These are phyloP conservation scores for Dendrostoma leiphaemia DNA, from an alignment of 2,329 filamentous ascomycete genomes.

Conservation along the genomic window DNA sequence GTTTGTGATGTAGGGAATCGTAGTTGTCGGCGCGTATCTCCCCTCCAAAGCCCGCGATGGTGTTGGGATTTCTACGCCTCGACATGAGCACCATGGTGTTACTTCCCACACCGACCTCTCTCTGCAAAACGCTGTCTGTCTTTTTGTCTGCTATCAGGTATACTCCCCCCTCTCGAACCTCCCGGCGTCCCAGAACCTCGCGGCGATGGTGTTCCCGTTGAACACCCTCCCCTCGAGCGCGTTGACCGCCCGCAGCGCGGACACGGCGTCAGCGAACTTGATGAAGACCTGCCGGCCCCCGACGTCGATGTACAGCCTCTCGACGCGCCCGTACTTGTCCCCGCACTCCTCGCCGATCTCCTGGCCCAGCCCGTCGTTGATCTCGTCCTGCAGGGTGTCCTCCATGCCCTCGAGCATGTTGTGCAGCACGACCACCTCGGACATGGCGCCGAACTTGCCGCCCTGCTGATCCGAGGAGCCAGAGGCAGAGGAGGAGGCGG, in stretches of 20 bases:
- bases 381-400: conserved; percentile 72
- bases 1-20: neutral
- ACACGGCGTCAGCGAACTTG: conserved; percentile 84
- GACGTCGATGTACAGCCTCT: conserved; percentile 73
- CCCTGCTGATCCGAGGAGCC: conserved; percentile 2
- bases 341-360: conserved; percentile 95
- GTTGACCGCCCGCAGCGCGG: conserved; percentile 85
- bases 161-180: conserved; percentile 73
- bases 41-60: no score
- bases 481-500: conserved; percentile 22
- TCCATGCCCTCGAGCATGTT: conserved; percentile 86
- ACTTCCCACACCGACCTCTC: conserved; percentile 9
- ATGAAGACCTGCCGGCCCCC: conserved; percentile 75
- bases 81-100: no score
- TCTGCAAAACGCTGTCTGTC: conserved; percentile 9
- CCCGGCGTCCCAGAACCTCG: conserved; percentile 77
- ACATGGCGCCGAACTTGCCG: conserved; percentile 68
- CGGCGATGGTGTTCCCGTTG: conserved; percentile 80
- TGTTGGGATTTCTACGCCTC: no score
- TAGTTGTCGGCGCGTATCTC: neutral
- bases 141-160: conserved; percentile 16
- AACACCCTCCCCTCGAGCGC: conserved; percentile 85
- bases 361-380: conserved; percentile 75
- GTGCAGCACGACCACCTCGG: conserved; percentile 75
- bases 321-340: conserved; percentile 82